Percentiles rank a stretch among this genome's conserved stretches.
These are phyloP conservation scores for Grosmannia clavigera DNA, from an alignment of 2,329 filamentous ascomycete genomes.

Conservation along the genomic window DNA sequence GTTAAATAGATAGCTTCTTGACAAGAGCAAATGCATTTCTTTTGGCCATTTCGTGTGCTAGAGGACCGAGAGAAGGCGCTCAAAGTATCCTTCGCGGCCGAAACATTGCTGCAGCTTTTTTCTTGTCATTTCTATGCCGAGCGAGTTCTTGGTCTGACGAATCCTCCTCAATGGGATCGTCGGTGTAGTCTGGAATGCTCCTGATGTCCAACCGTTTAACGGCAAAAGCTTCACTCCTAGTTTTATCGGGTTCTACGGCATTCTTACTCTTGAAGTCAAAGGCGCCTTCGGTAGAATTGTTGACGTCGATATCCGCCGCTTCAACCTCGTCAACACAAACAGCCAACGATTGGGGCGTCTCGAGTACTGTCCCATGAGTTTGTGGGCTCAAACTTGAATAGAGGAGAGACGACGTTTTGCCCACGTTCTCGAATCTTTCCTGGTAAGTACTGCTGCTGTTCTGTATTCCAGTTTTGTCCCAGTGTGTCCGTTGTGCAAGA, in stretches of 20 bases:
- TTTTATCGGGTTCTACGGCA: neutral
- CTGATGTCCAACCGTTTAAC: slow-evolving; percentile 1
- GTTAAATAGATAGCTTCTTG: neutral
- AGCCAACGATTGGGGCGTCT: slow-evolving; percentile 1
- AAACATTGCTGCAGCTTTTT: neutral
- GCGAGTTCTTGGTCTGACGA: neutral
- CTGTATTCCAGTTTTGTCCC: neutral
- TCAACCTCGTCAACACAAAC: neutral
- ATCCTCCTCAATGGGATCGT: slow-evolving; percentile 4
- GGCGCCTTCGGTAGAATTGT: neutral
- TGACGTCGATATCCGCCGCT: neutral
- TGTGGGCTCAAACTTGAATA: neutral
- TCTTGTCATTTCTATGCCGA: neutral
- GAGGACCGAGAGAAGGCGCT: neutral
- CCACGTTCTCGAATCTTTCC: neutral
- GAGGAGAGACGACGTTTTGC: no score
- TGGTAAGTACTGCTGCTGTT: neutral
- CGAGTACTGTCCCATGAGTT: neutral
- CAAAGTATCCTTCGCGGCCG: neutral
- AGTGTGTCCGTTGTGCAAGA: neutral
- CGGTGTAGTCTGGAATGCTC: slow-evolving; percentile 1
- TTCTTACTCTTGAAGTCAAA: neutral
- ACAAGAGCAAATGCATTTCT: neutral
- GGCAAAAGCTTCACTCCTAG: neutral
- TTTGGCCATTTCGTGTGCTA: neutral